Percentiles rank a stretch among this genome's conserved stretches.
These are phyloP conservation scores for Cicer judaicum DNA, from an alignment of 306 rosid genomes.

Conservation along the genomic window DNA sequence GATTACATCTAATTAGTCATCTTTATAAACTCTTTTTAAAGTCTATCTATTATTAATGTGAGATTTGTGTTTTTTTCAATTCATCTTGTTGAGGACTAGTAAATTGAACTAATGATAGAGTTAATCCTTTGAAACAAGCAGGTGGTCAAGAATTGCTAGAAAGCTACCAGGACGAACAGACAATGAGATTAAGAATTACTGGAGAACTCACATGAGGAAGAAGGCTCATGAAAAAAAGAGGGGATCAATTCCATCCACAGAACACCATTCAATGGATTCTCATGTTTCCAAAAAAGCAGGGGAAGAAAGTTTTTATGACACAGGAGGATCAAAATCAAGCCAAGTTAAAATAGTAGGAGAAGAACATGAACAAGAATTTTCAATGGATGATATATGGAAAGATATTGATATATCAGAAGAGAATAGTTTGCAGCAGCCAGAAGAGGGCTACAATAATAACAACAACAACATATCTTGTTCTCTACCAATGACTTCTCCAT, in stretches of 20 bases:
- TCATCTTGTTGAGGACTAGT: no score
- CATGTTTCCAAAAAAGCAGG: slow-evolving; percentile 57
- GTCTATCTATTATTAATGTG: no score
- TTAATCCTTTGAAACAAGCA: no score
- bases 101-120: no score
- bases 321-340: slow-evolving; percentile 62
- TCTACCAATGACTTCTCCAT: slow-evolving; percentile 44
- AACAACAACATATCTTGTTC: slow-evolving; percentile 50
- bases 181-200: slow-evolving; percentile 93
- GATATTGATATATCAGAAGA: slow-evolving; percentile 68
- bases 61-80: no score
- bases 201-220: slow-evolving; percentile 97
- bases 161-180: slow-evolving; percentile 96
- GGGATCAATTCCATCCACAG: slow-evolving; percentile 35
- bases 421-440: slow-evolving; percentile 46
- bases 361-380: slow-evolving; percentile 46
- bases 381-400: slow-evolving; percentile 97
- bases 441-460: slow-evolving; percentile 47
- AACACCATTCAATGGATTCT: slow-evolving; percentile 51
- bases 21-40: no score
- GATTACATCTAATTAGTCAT: no score
- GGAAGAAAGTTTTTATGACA: slow-evolving; percentile 80
- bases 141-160: slow-evolving; percentile 96
- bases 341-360: slow-evolving; percentile 41
- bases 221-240: slow-evolving; percentile 77